These are phyloP conservation scores for Huntiella abstrusa DNA, from an alignment of 2,329 filamentous ascomycete genomes.

Conservation along the genomic window DNA sequence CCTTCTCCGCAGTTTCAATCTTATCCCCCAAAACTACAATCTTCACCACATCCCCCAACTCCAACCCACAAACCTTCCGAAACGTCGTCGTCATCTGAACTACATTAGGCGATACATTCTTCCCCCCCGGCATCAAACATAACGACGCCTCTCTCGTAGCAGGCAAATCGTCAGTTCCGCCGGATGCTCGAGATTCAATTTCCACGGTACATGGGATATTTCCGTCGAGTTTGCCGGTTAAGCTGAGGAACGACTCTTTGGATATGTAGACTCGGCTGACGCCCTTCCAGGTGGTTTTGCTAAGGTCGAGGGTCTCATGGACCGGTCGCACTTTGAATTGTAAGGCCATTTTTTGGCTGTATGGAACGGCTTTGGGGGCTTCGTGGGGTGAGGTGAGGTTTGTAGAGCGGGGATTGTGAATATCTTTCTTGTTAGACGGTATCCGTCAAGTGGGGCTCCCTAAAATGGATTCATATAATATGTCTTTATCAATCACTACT, in stretches of 20 bases:
- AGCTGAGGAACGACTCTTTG: conserved; percentile 26
- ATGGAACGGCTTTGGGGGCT: too few relatives aligned
- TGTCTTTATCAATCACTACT: too few relatives aligned
- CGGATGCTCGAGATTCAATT: background rate
- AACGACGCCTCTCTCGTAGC: conserved; percentile 27
- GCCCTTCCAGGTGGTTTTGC: conserved; percentile 21
- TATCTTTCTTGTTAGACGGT: too few relatives aligned
- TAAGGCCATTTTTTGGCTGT: conserved; percentile 16
- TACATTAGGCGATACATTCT: conserved; percentile 47
- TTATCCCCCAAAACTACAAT: conserved; percentile 31
- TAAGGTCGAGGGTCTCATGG: conserved; percentile 24
- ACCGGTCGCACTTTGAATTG: conserved; percentile 25
- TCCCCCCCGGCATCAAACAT: conserved; percentile 29
- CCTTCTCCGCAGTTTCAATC: conserved; percentile 34
- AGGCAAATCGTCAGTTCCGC: conserved; percentile 12
- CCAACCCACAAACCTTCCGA: conserved; percentile 52
- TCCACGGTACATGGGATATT: conserved; percentile 26
- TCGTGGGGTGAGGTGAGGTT: too few relatives aligned
- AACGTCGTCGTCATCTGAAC: conserved; percentile 56
- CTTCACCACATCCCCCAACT: conserved; percentile 44
- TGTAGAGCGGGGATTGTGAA: too few relatives aligned
- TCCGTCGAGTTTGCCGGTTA: conserved; percentile 25
- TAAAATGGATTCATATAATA: too few relatives aligned
- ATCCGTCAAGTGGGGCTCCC: too few relatives aligned
- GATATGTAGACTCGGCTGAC: conserved; percentile 30